Conservation (phyloP, 129 eudicot species). For the Calendula officinalis region DNA sequence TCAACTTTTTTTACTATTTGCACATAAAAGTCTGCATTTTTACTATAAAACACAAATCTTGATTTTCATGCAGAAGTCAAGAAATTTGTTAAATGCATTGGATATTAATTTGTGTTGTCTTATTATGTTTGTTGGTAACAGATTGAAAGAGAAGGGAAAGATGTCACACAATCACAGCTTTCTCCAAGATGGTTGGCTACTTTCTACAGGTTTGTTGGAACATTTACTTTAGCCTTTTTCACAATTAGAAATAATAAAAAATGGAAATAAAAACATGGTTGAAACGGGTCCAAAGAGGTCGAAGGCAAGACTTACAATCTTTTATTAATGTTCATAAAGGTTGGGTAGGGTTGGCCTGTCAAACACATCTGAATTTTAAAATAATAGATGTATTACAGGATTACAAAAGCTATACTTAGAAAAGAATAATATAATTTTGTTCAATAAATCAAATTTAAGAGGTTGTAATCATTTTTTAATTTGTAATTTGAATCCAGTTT, state of each 20-base stretch:
- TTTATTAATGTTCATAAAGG: too few species aligned
- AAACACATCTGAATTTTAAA: too few species aligned
- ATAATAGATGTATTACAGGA: too few species aligned
- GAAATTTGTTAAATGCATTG: background rate
- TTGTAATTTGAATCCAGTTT: slow-evolving; percentile 64
- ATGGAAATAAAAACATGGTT: too few species aligned
- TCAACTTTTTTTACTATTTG: slow-evolving; percentile 19
- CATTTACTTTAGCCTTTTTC: background rate
- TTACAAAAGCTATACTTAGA: too few species aligned
- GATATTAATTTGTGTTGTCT: slow-evolving; percentile 14
- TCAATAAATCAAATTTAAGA: slow-evolving; percentile 75
- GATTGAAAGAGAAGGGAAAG: slow-evolving; percentile 78
- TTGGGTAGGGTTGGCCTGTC: too few species aligned
- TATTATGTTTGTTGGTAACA: slow-evolving; percentile 19
- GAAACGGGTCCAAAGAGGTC: too few species aligned
- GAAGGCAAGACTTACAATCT: too few species aligned
- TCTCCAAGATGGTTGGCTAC: slow-evolving; percentile 86
- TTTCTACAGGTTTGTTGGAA: slow-evolving; percentile 68
- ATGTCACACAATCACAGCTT: slow-evolving; percentile 64
- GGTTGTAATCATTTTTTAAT: slow-evolving; percentile 59
- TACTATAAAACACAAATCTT: slow-evolving; percentile 11
- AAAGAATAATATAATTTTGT: too few species aligned
- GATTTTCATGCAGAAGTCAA: slow-evolving; percentile 42
- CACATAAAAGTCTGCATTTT: slow-evolving; percentile 2
- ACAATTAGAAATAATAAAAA: background rate